Evolutionary conservation across 2,329 filamentous ascomycete species (phyloP), one percentile per base, ranked within the genome.

Genomic region (Exophiala oligosperma): DNA sequence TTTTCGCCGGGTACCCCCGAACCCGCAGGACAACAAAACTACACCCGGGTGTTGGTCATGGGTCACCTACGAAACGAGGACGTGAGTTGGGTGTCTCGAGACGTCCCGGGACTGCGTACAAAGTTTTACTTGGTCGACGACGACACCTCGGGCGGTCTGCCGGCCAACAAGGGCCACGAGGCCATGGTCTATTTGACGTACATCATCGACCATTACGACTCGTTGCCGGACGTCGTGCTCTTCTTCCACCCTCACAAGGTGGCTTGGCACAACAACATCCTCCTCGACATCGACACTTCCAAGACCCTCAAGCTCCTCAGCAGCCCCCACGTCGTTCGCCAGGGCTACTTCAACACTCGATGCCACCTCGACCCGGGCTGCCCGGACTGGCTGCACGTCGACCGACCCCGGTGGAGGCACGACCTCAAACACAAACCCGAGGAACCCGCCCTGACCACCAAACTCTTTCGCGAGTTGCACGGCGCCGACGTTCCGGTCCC

Each of bases 111-210:
- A 4, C 55, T 63, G 21, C 48, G 48, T 23, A 61, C 53, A 23
- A 55, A 57, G 26, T 55, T 64, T 38, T 64, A 64, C 48, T 54
- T 26, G 5, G 59, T 62, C 46, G 61, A 63, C 52, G 12, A 52
- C 3, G 46, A 46, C 23, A 32, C 28, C 4, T 56, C 50, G 17
- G 77, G 70, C 71, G 77, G 70, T 71, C 43, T 67, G 69, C 79
- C 79, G 2, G 72, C 52, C 63, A 85, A 86, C 62, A 84, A 85
- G 67, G 84, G 84, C 47, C 78, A 83, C 66, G 84, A 87, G 68
- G 81, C 82, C 17, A 85, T 86, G 79, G 76, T 78, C 6, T 87
- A 87, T 68, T 75, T 87, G 41, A 82, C 81, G 43, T 86, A 84
- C 69, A 81, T 87, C 60, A 84, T 87, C 68, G 82, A 87, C 64